Percentiles rank a stretch among this genome's conserved stretches.
Evolutionary conservation across 2,329 filamentous ascomycete genomes (phyloP).

Genomic region (Fusarium sp.): DNA sequence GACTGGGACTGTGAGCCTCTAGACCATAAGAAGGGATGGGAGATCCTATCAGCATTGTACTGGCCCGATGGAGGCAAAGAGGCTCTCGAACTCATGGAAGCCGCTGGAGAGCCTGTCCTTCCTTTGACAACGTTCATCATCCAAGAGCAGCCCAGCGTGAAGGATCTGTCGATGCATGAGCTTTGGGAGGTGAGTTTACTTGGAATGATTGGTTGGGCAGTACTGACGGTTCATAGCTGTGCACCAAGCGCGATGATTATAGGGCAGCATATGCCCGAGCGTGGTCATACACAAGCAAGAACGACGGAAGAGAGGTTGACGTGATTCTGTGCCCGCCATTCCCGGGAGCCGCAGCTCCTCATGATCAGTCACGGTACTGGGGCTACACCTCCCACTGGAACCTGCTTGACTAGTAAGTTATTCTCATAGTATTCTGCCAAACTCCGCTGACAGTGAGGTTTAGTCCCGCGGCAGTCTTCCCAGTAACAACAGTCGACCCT

Average conservation of each 20-base stretch:
- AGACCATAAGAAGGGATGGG: conserved; percentile 61
- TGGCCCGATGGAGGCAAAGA: conserved; percentile 69
- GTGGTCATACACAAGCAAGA: conserved; percentile 50
- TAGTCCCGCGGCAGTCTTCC: conserved; percentile 66
- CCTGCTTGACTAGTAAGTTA: conserved; percentile 65
- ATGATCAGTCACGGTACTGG: conserved; percentile 62
- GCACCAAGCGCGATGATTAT: conserved; percentile 52
- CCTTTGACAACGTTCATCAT: conserved; percentile 69
- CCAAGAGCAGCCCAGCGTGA: conserved; percentile 59
- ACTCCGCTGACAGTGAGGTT: background rate
- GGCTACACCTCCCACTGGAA: conserved; percentile 75
- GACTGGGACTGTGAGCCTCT: conserved; percentile 61
- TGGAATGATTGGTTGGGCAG: fast-evolving
- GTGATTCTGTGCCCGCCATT: conserved; percentile 69
- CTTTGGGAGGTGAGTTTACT: conserved; percentile 49
- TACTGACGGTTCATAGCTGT: conserved; percentile 38
- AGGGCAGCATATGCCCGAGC: conserved; percentile 48
- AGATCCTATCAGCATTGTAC: conserved; percentile 58
- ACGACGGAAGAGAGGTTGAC: conserved; percentile 56
- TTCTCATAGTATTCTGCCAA: fast-evolving
- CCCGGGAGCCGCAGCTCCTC: conserved; percentile 59
- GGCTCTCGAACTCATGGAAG: conserved; percentile 58
- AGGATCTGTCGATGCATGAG: conserved; percentile 50
- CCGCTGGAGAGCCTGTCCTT: conserved; percentile 65
- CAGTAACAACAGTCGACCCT: conserved; percentile 52